Evolutionary conservation across 768 basidiomycete genomes (phyloP).

Genomic region (Sarcomyxa edulis): DNA sequence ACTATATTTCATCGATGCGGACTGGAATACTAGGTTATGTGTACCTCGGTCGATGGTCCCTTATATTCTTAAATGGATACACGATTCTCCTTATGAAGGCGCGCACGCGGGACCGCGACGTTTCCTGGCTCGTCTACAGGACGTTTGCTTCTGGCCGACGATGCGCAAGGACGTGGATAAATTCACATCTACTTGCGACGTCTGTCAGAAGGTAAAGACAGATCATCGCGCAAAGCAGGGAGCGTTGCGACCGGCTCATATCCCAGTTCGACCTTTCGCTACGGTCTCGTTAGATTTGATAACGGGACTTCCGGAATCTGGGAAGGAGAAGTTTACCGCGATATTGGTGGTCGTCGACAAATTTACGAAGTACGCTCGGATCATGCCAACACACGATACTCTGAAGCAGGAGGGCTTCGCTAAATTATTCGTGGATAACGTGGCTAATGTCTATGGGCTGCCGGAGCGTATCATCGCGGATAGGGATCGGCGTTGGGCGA

Average conservation of each 20-base stretch:
- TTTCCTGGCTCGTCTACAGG: neutral
- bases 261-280: constrained; percentile 15
- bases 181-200: constrained; percentile 14
- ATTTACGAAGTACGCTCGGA: constrained; percentile 16
- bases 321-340: constrained; percentile 9
- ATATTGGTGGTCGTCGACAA: constrained; percentile 26
- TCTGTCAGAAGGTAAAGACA: constrained; percentile 20
- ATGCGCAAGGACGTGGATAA: constrained; percentile 9
- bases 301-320: constrained; percentile 15
- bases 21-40: constrained; percentile 7
- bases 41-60: neutral
- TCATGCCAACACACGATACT: constrained; percentile 12
- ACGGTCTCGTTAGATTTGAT: constrained; percentile 17
- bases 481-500: constrained; percentile 10
- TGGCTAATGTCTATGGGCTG: constrained; percentile 16
- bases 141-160: constrained; percentile 3
- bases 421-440: constrained; percentile 12
- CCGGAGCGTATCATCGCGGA: constrained; percentile 14
- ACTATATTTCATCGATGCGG: too few species aligned
- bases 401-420: constrained; percentile 19
- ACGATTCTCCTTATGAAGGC: neutral
- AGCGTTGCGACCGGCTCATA: constrained; percentile 13
- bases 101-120: too few species aligned
- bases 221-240: constrained; percentile 12
- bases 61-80: neutral